Evolutionary conservation across 2,329 filamentous ascomycete genomes (phyloP).

Genomic region (Ilyonectria mors-panacis): DNA sequence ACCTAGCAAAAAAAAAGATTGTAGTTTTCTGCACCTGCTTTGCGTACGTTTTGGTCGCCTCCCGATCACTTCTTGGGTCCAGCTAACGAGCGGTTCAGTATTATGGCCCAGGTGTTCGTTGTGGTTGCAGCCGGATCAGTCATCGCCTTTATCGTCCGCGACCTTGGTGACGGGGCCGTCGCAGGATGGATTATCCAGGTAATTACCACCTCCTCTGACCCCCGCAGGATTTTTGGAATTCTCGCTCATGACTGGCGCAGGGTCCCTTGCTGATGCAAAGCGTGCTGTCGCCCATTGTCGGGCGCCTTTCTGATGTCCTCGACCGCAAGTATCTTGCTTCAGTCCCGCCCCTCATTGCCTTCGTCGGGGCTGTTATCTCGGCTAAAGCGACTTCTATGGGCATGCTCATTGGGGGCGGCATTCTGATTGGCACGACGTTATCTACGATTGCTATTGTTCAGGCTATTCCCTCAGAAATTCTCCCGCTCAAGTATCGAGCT

Average conservation of each 20-base stretch:
- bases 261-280: slow-evolving; percentile 25
- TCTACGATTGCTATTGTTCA: slow-evolving; percentile 21
- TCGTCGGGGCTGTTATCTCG: slow-evolving; percentile 20
- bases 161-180: slow-evolving; percentile 18
- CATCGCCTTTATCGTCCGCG: slow-evolving; percentile 22
- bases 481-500: slow-evolving; percentile 23
- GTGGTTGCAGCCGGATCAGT: slow-evolving; percentile 24
- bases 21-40: slow-evolving; percentile 23
- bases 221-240: not conserved
- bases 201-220: not conserved
- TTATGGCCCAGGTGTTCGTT: slow-evolving; percentile 25
- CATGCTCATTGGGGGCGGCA: slow-evolving; percentile 18
- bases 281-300: slow-evolving; percentile 19
- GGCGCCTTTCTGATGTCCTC: slow-evolving; percentile 24
- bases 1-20: not conserved
- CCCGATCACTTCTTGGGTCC: not conserved
- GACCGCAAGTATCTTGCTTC: slow-evolving; percentile 26
- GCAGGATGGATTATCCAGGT: slow-evolving; percentile 26
- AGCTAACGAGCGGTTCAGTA: slow-evolving; percentile 3
- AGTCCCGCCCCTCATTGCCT: slow-evolving; percentile 23
- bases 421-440: slow-evolving; percentile 19
- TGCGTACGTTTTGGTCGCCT: slow-evolving; percentile 14
- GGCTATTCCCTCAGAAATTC: slow-evolving; percentile 25
- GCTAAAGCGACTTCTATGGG: slow-evolving; percentile 25
- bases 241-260: not conserved